Evolutionary conservation across 768 basidiomycete species (phyloP).

Genomic region (Cystofilobasidium capitatum): DNA sequence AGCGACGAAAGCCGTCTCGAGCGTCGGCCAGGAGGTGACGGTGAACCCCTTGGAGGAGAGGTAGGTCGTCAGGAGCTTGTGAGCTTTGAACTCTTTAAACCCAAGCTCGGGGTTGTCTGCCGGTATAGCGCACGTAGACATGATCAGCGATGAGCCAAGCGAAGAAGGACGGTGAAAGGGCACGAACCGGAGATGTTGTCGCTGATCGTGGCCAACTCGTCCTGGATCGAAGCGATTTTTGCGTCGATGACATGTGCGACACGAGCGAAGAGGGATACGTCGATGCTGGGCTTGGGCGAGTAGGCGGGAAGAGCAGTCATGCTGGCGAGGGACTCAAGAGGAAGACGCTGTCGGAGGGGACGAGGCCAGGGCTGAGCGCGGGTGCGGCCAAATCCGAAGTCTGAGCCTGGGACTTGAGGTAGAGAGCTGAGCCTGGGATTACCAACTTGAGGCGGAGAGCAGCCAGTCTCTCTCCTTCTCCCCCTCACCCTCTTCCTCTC

Average conservation of each 20-base stretch:
- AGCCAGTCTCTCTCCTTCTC: too few species aligned
- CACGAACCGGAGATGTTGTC: not conserved
- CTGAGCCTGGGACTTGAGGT: too few species aligned
- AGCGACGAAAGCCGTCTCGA: conserved; percentile 15
- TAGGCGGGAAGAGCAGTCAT: conserved; percentile 10
- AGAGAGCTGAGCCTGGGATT: too few species aligned
- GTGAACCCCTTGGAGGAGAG: conserved; percentile 6
- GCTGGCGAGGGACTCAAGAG: not conserved
- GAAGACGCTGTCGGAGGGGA: not conserved
- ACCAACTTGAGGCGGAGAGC: too few species aligned
- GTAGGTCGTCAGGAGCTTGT: not conserved
- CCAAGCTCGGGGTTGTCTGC: conserved; percentile 18
- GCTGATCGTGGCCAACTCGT: conserved; percentile 6
- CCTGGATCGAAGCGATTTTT: conserved; percentile 8
- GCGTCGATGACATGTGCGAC: conserved; percentile 1
- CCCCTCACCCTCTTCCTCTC: not conserved
- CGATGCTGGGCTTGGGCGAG: not conserved
- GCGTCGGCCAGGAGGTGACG: not conserved
- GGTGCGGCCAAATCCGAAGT: not conserved
- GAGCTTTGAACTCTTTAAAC: conserved; percentile 10
- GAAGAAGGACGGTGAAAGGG: not conserved
- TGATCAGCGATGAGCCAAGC: not conserved
- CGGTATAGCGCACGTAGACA: not conserved
- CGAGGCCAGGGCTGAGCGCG: not conserved
- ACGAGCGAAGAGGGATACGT: not conserved